Evolutionary conservation across 805 yeast species (phyloP), one percentile per base, ranked within the genome.

Genomic region (Candida tammaniensis): DNA sequence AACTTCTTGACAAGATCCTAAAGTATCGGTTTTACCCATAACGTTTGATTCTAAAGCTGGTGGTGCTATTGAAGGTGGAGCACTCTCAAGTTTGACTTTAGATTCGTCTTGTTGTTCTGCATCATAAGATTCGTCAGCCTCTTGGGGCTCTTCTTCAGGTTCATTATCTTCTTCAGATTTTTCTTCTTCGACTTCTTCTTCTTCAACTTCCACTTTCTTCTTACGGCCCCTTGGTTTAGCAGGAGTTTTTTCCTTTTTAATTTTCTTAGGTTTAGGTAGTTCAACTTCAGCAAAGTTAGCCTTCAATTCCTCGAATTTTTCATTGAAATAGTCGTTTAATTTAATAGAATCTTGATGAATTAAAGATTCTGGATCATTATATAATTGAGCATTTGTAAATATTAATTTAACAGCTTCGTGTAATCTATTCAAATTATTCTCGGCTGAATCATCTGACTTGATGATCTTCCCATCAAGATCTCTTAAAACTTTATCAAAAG

Each of bases 301-400:
- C 30, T 51, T 53, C 27, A 64, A 46, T n/a, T 47, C 56, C 7
- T 46, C 34, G 38, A 42, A 62, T 47, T 70, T 60, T 40, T 66
- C 62, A 24, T 66, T 61, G 44, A 82, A 78, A 40, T 68, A 69
- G 19, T 67, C 68, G 40, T 75, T 69, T 33, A 93, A 68, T 27
- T 73, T 71, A 24, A 55, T 59, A 0, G 97, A 82, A 59, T 87
- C 94, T 40, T 75, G 75, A 51, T 79, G 78, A 25, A 89, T 80
- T 34, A 77, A 68, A 34, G 93, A 77, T 1, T 74, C 77, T 33
- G 83, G 83, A 40, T 79, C 83, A 56, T 89, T 91, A 59, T 80
- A 91, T 1, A 71, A 55, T 51, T 78, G 78, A 2, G 97, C 95
- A 58, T 93, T 93, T 28, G 68, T 52, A 61, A 89, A 88, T 10